Conservation (phyloP, 2,329 filamentous ascomycete genomes). For the Penicillium sp. region DNA sequence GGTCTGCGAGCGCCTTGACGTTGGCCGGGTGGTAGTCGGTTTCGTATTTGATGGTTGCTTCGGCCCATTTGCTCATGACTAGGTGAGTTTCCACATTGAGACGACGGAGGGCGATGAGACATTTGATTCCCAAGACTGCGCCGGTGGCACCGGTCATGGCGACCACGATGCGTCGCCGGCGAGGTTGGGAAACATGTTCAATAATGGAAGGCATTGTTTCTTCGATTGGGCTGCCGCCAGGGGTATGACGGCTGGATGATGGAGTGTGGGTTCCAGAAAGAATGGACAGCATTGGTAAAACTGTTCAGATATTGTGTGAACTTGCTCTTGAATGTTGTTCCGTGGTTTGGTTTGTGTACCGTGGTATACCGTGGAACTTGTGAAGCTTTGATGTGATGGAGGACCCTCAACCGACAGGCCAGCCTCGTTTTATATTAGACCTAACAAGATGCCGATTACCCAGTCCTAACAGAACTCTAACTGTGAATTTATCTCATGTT, state of each 20-base stretch:
- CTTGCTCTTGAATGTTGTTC: neutral
- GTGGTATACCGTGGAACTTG: neutral
- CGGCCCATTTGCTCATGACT: conserved; percentile 12
- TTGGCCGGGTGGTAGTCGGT: conserved; percentile 40
- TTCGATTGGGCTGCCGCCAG: conserved; percentile 7
- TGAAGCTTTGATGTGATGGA: neutral
- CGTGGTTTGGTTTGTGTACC: neutral
- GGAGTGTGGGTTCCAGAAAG: conserved; percentile 19
- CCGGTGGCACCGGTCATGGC: conserved; percentile 54
- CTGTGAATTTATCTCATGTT: too few species aligned
- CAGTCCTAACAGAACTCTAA: too few species aligned
- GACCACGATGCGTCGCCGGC: conserved; percentile 42
- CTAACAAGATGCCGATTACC: too few species aligned
- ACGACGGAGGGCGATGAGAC: conserved; percentile 40
- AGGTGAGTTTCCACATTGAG: too few species aligned
- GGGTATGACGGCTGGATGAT: conserved; percentile 15
- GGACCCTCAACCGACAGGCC: neutral
- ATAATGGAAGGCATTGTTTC: conserved; percentile 1
- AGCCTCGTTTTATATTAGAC: neutral
- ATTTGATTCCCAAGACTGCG: conserved; percentile 43
- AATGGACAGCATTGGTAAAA: conserved; percentile 14
- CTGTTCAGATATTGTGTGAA: neutral
- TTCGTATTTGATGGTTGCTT: conserved; percentile 50
- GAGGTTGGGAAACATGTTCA: conserved; percentile 4
- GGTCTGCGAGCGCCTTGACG: conserved; percentile 40